Evolutionary conservation across 176 grass and related monocot genomes (phyloP).

Genomic region (Bothriochloa decipiens): DNA sequence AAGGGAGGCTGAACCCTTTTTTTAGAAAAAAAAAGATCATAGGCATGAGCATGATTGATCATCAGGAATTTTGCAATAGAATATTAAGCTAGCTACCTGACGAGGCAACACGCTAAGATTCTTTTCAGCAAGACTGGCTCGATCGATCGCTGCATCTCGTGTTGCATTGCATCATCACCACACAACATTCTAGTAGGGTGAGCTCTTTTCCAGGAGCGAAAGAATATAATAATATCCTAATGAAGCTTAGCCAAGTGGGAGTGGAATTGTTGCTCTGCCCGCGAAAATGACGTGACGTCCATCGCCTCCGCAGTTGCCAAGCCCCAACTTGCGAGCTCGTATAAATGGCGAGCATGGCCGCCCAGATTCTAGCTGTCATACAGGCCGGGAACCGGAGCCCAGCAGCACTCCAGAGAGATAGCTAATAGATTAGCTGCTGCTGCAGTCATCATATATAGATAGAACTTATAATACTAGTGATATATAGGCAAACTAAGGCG

Average conservation of each 20-base stretch:
- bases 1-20: not conserved
- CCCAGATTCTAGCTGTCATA: constrained; percentile 65
- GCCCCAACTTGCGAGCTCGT: constrained; percentile 38
- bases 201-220: not conserved
- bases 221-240: constrained; percentile 27
- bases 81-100: constrained; percentile 29
- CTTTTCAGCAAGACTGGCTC: not conserved
- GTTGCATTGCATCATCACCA: constrained; percentile 36
- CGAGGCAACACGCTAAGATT: constrained; percentile 36
- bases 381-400: constrained; percentile 50
- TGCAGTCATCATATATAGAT: not conserved
- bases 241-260: constrained; percentile 47
- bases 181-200: constrained; percentile 52
- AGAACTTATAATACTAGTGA: not conserved
- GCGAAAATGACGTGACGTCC: constrained; percentile 49
- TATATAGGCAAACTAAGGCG: not conserved
- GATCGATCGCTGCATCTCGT: not conserved
- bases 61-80: not conserved
- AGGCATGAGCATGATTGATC: constrained; percentile 43
- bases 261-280: constrained; percentile 46
- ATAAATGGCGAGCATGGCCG: constrained; percentile 59
- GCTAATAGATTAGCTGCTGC: not conserved
- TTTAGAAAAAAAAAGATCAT: not conserved
- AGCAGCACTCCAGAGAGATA: not conserved
- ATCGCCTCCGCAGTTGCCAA: constrained; percentile 23